Conservation (phyloP, 2,329 filamentous ascomycete species). For the Pseudogymnoascus sp. region DNA sequence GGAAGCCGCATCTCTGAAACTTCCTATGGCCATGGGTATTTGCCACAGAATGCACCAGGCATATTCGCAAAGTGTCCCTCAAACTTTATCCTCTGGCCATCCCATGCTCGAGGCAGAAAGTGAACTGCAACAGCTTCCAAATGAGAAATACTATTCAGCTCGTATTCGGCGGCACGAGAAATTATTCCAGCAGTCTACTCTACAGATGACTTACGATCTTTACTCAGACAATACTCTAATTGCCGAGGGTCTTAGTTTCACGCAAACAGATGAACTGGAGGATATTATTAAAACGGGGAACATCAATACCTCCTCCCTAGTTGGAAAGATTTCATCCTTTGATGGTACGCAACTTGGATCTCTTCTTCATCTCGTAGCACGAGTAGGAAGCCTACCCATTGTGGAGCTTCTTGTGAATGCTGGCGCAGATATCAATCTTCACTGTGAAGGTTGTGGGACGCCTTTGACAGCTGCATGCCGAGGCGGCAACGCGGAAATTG, state of each 20-base stretch:
- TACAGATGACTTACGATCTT: not conserved
- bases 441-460: not conserved
- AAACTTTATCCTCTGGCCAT: not conserved
- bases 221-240: not conserved
- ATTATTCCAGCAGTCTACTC: not conserved
- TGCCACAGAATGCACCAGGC: not conserved
- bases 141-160: not conserved
- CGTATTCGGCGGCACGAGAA: not conserved
- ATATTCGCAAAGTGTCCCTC: not conserved
- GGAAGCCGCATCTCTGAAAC: not conserved
- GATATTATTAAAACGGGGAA: not conserved
- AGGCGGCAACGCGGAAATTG: not conserved
- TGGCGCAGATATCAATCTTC: not conserved
- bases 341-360: not conserved
- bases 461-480: not conserved
- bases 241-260: not conserved
- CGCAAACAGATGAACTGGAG: not conserved
- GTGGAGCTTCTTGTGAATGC: not conserved
- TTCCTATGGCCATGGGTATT: not conserved
- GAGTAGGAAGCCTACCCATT: not conserved
- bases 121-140: not conserved
- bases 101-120: not conserved
- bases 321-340: not conserved
- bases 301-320: not conserved
- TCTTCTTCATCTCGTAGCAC: not conserved